Base-by-base conservation (phyloP, 2,329 filamentous ascomycete species). In the Clarireedia homoeocarpa region DNA sequence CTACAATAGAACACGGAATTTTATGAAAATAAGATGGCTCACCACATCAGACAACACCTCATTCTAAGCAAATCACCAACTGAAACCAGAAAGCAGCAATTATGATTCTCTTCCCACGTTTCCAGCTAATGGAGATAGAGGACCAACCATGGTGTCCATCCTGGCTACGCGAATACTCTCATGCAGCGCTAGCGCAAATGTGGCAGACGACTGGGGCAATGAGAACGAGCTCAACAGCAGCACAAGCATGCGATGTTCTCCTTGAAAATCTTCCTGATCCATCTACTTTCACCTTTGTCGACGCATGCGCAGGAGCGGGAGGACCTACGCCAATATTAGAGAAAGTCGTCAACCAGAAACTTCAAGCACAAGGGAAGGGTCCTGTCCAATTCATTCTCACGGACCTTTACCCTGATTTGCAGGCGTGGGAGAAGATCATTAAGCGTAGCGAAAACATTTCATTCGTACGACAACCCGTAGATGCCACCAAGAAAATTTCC, bases 131-230 rank as follows among this genome's bases (percentile, higher is more conserved):
- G 10, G 45, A 48, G 26, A 48, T 48, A n/a, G 45, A 48, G 27
- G 45, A 48, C n/a, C 45, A 48, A 15, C 26, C 45, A 48, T 48
- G 45, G 45, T 48, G 45, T 48, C 45, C 45, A 27, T 48, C 45
- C 9, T 48, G 45, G 45, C 45, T 48, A 12, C 45, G 45, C 45
- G 45, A 48, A 24, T 30, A 48, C 23, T 27, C 45, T 12, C 45
- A 48, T 30, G 27, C 23, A 26, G 45, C 45, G 15, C 45, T 48
- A 6, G 45, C 45, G 15, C 45, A 30, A 15, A 48, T 30, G 23
- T 48, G 45, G 45, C 9, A 48, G 10, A 48, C 27, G 4, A 30
- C 45, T 2, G 27, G 23, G 6, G 23, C 23, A 7, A 48, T 24
- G 23, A 20, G 45, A 30, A 44, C 40, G 15, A 30, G 45, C 24